Conservation (phyloP, 495 filamentous ascomycete species). For the Amphirosellinia nigrospora region DNA sequence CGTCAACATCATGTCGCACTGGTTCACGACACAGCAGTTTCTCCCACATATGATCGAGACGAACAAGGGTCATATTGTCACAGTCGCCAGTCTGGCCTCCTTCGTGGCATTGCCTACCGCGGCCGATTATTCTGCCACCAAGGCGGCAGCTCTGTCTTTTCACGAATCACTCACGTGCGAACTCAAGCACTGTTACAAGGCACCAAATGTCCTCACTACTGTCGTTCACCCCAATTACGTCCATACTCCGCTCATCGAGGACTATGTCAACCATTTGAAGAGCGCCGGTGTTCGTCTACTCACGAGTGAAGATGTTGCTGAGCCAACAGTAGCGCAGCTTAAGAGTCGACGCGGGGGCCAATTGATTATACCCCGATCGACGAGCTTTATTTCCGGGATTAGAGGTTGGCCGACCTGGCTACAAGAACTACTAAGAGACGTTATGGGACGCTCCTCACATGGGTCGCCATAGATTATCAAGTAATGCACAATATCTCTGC, state of each 20-base stretch:
- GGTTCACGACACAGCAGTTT: constrained; percentile 65
- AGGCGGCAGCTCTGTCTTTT: constrained; percentile 62
- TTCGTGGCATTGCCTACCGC: constrained; percentile 58
- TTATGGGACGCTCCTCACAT: background rate
- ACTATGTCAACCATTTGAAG: constrained; percentile 7
- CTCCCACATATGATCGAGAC: constrained; percentile 63
- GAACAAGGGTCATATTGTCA: constrained; percentile 67
- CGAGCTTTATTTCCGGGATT: background rate
- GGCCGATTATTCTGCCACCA: constrained; percentile 62
- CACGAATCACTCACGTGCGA: constrained; percentile 47
- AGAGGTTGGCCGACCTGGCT: constrained; percentile 29
- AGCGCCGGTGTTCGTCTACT: constrained; percentile 23
- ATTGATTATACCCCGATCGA: constrained; percentile 16
- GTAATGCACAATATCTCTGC: background rate
- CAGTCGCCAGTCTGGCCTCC: constrained; percentile 60
- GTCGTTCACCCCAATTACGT: constrained; percentile 29
- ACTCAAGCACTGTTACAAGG: constrained; percentile 27
- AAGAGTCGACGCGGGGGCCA: constrained; percentile 19
- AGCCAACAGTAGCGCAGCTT: constrained; percentile 31
- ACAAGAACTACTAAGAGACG: constrained; percentile 19
- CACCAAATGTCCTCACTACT: constrained; percentile 26
- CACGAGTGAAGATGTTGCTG: constrained; percentile 23
- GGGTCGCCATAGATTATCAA: background rate
- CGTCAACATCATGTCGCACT: constrained; percentile 67
- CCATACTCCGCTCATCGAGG: constrained; percentile 28